phyloP scores from a whole-genome alignment of 1,139 yeast species.

The Taiozyma sp. region DNA sequence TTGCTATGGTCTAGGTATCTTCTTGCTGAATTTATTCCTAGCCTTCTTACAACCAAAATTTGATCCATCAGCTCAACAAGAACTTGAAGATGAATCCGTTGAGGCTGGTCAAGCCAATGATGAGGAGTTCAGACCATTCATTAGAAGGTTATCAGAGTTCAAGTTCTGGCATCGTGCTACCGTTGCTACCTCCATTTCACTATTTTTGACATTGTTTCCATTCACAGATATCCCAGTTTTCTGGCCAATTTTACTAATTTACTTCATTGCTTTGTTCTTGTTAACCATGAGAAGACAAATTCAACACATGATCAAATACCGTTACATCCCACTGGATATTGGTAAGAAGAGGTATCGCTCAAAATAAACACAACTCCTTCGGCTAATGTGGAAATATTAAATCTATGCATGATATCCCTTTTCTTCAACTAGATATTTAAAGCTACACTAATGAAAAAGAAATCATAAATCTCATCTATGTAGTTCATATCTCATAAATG shows the following conservation, averaged over 20 bases:
- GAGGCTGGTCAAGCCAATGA: constrained; percentile 52
- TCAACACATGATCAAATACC: constrained; percentile 94
- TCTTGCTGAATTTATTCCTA: constrained; percentile 77
- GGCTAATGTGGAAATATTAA: background rate
- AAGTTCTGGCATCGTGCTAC: constrained; percentile 90
- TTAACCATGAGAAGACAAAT: constrained; percentile 96
- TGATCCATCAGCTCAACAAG: constrained; percentile 93
- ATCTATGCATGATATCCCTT: background rate
- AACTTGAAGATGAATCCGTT: constrained; percentile 70
- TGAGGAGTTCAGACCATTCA: constrained; percentile 77
- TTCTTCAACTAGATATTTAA: background rate
- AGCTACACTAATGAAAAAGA: background rate
- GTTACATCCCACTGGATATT: constrained; percentile 87
- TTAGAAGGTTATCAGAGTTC: constrained; percentile 89
- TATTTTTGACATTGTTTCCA: constrained; percentile 58
- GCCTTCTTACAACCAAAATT: constrained; percentile 94
- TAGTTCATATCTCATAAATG: constrained; percentile 2
- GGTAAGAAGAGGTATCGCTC: constrained; percentile 71
- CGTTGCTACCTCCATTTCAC: constrained; percentile 62
- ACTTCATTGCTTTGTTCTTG: constrained; percentile 75
- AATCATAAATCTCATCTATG: background rate
- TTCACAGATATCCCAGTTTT: constrained; percentile 89
- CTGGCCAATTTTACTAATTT: constrained; percentile 93
- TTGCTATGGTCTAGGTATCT: constrained; percentile 88
- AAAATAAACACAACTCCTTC: constrained; percentile 3